Conservation (phyloP, 2,329 filamentous ascomycete species). For the Coniochaeta ligniaria region DNA sequence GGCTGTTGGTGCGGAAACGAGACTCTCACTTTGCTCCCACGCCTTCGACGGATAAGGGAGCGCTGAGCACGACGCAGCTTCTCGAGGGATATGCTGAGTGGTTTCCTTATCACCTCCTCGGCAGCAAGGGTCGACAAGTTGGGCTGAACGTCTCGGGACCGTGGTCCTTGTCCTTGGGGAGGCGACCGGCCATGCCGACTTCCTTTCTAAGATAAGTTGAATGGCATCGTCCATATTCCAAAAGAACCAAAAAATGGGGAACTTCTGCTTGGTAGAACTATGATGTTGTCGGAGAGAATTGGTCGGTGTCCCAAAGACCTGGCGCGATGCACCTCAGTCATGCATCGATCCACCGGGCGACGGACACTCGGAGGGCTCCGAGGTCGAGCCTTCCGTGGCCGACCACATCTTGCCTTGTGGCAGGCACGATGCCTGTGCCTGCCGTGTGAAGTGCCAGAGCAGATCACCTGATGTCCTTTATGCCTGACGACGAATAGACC, state of each 20-base stretch:
- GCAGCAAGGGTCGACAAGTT: neutral
- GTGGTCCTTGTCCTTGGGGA: slow-evolving; percentile 3
- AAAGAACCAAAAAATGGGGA: neutral
- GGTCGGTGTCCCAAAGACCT: neutral
- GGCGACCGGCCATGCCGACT: slow-evolving; percentile 27
- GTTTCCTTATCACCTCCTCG: neutral
- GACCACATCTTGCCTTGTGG: neutral
- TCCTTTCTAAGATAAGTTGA: slow-evolving; percentile 37
- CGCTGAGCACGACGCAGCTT: slow-evolving; percentile 1
- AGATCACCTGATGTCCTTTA: slow-evolving; percentile 60
- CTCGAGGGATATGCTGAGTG: neutral
- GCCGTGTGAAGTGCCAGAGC: neutral
- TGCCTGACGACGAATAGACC: slow-evolving; percentile 69
- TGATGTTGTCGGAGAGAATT: neutral
- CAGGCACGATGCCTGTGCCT: neutral
- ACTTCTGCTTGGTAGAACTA: neutral
- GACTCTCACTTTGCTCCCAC: neutral
- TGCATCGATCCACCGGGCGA: neutral
- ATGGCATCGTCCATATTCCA: slow-evolving; percentile 29
- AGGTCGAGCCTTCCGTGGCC: neutral
- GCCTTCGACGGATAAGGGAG: neutral
- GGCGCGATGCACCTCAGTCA: neutral
- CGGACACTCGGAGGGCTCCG: neutral
- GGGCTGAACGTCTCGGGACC: neutral
- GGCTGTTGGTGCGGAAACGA: neutral